Base-by-base conservation (phyloP, 768 basidiomycete genomes). In the Calocybe cyanea region DNA sequence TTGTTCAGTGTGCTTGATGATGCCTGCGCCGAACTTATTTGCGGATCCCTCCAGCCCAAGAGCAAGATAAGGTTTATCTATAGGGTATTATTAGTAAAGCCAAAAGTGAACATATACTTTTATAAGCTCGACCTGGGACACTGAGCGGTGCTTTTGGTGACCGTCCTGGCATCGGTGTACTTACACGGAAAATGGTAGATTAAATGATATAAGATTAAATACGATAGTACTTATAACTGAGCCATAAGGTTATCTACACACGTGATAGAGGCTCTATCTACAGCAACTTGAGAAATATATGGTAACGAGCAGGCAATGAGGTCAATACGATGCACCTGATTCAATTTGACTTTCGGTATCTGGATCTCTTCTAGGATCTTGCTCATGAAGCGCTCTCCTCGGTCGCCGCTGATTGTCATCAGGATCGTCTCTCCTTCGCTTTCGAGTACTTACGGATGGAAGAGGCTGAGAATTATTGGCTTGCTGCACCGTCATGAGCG, bases 21-120 rank as follows among this genome's bases (percentile, higher is more conserved):
- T 73, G 8, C 96, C 96, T 15, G 87, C 90, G 9, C 96, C 96
- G 24, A 99, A 77, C 65, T 99, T 99, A 70, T 99, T 99, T 35
- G 96, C 96, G 14, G 92, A 94, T 11, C 96, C 96, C 66, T 99
- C 96, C 28, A 99, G 81, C 17, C 96, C 96, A 15, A 99, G 79
- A n/a, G 95, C 93, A 17, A 96, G 67, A 60, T 83, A 80, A 13
- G 85, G 74, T 41, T 73, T 74, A 49, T 79, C 87, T 90, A 38
- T 8, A 14, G 9, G 17, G 18, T 23, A n/a, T 18, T 13, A 36
- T 56, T 15, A 54, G 43, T 25, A 30, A 43, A 45, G 35, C 33
- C n/a, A n/a, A n/a, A n/a, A n/a, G n/a, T 20, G n/a, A 36, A 31
- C 25, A 14, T 20, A 42, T 23, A 17, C 2, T 31, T 7, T 45